A percentile compares a stretch with the other conserved stretches of the same genome.
These are phyloP conservation scores for Pythium utonaiense DNA, from an alignment of 352 stramenopile genomes.

Conservation along the genomic window DNA sequence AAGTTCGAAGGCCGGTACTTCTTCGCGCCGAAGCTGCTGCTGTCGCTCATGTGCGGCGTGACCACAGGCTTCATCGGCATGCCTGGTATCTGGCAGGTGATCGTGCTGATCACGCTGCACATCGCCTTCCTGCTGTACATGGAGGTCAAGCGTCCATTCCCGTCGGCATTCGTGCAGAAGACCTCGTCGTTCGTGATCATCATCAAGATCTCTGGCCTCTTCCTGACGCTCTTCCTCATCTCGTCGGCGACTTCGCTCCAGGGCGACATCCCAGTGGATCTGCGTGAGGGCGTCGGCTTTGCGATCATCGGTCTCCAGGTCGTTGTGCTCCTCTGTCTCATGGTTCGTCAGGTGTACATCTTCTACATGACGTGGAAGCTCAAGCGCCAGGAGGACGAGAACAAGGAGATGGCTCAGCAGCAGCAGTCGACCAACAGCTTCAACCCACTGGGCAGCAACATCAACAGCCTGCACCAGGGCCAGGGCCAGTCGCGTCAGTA, in stretches of 20 bases:
- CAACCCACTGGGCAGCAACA: conserved; percentile 19
- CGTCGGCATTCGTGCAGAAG: conserved; percentile 78
- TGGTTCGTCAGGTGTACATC: conserved; percentile 84
- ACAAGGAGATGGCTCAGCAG: conserved; percentile 17
- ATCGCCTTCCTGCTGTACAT: conserved; percentile 80
- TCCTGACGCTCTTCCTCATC: conserved; percentile 78
- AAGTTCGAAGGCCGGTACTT: conserved; percentile 85
- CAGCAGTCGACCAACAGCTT: conserved; percentile 12
- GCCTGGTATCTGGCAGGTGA: conserved; percentile 67
- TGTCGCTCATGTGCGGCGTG: conserved; percentile 71
- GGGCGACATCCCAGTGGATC: conserved; percentile 59
- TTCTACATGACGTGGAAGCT: conserved; percentile 88
- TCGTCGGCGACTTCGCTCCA: conserved; percentile 68
- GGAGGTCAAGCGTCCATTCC: conserved; percentile 81
- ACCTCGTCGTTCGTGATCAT: conserved; percentile 87
- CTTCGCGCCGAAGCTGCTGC: conserved; percentile 79
- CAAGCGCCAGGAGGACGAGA: conserved; percentile 25
- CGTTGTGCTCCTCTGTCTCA: conserved; percentile 73
- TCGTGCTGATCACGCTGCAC: conserved; percentile 71
- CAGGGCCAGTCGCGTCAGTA: conserved; percentile 18
- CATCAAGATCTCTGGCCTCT: conserved; percentile 86
- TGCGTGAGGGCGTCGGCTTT: conserved; percentile 74
- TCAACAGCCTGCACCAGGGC: conserved; percentile 8
- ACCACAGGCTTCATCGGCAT: conserved; percentile 82
- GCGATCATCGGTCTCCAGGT: conserved; percentile 80